phyloP scores from a whole-genome alignment of 805 yeast species.

The Candida odintsovae region DNA sequence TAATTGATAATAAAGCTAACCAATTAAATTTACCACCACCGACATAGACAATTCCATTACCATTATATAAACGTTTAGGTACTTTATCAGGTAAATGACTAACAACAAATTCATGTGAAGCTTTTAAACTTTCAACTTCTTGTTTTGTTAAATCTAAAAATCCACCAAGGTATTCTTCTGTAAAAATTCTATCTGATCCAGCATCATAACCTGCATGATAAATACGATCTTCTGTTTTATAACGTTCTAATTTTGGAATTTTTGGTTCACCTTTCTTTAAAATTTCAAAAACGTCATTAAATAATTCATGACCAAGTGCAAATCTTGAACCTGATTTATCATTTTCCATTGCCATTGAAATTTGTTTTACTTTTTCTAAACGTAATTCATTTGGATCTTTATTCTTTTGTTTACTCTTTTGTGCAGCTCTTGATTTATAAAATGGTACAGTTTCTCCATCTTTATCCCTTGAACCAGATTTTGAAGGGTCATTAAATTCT shows the following conservation, averaged over 20 bases:
- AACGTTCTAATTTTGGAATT: conserved; percentile 35
- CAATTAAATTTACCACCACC: conserved; percentile 59
- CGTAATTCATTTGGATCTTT: conserved; percentile 1
- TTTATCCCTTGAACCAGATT: neutral
- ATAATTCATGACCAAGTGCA: conserved; percentile 36
- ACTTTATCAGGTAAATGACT: conserved; percentile 41
- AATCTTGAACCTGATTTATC: conserved; percentile 30
- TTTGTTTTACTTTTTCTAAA: conserved; percentile 17
- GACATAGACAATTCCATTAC: conserved; percentile 58
- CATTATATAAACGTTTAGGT: conserved; percentile 40
- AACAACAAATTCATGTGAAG: conserved; percentile 43
- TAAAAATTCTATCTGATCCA: conserved; percentile 34
- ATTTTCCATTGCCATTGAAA: conserved; percentile 20
- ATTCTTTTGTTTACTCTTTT: conserved; percentile 1
- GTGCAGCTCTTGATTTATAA: conserved; percentile 18
- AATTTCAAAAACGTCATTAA: conserved; percentile 35
- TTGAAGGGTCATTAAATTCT: neutral
- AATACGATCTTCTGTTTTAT: conserved; percentile 40
- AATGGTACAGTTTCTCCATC: conserved; percentile 21
- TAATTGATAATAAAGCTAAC: conserved; percentile 46
- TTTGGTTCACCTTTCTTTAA: conserved; percentile 40
- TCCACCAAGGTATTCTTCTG: conserved; percentile 46
- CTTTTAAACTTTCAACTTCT: conserved; percentile 39
- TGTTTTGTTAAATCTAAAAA: conserved; percentile 40
- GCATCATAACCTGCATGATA: conserved; percentile 50